phyloP scores from a whole-genome alignment of 2,329 filamentous ascomycete species.

The Exserohilum turcica region DNA sequence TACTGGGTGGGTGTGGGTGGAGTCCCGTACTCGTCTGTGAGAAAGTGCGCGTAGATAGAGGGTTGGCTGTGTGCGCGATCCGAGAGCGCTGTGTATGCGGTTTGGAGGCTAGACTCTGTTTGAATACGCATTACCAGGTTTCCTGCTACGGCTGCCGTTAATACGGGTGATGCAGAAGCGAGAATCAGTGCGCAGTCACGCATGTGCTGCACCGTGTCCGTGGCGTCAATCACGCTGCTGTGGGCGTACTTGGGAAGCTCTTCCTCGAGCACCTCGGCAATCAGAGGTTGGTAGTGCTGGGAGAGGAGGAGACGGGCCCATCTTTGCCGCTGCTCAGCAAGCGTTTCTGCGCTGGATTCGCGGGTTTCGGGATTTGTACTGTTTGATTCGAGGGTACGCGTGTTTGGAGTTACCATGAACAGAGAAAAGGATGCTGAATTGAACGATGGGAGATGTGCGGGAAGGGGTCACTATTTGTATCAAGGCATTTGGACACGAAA shows the following conservation, averaged over 20 bases:
- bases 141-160: conserved; percentile 34
- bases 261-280: conserved; percentile 28
- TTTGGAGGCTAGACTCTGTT: conserved; percentile 18
- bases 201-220: conserved; percentile 17
- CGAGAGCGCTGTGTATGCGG: conserved; percentile 25
- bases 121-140: conserved; percentile 24
- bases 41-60: conserved; percentile 37
- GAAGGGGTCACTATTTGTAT: no score
- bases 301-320: conserved; percentile 24
- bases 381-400: background rate
- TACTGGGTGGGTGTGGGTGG: conserved; percentile 34
- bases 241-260: conserved; percentile 33
- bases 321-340: conserved; percentile 18
- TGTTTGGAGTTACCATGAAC: background rate
- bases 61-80: conserved; percentile 29
- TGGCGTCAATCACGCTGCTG: conserved; percentile 18
- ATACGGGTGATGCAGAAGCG: conserved; percentile 29
- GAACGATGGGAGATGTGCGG: no score
- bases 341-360: conserved; percentile 3
- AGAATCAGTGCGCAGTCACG: conserved; percentile 37
- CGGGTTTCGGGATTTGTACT: background rate
- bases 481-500: no score
- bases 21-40: conserved; percentile 26
- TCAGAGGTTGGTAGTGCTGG: conserved; percentile 28
- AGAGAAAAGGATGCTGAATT: no score